Evolutionary conservation across 768 basidiomycete genomes (phyloP).

Genomic region (Pholiota conissans): DNA sequence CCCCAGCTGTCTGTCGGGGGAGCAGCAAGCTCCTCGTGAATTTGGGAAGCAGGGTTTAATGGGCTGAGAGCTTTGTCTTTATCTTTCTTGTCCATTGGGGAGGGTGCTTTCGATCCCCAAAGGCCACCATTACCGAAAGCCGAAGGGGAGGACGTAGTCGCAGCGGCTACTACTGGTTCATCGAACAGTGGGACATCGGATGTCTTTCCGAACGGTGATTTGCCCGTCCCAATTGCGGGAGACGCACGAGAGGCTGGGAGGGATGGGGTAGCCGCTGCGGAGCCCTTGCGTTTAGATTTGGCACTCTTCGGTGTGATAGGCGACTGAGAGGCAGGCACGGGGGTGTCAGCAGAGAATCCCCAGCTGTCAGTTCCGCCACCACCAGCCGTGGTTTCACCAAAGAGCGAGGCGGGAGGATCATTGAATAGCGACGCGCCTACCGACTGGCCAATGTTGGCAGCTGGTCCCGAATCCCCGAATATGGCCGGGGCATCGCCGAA

Average conservation of each 20-base stretch:
- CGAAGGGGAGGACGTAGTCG: neutral
- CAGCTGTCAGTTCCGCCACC: conserved; percentile 14
- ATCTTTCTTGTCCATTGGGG: conserved; percentile 22
- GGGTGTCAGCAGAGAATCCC: conserved; percentile 16
- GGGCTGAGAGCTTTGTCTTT: conserved; percentile 30
- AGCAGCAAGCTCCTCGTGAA: conserved; percentile 13
- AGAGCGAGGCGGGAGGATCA: conserved; percentile 20
- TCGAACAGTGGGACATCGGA: conserved; percentile 10
- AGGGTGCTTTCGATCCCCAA: conserved; percentile 24
- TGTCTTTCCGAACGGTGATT: conserved; percentile 17
- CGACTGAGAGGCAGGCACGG: conserved; percentile 12
- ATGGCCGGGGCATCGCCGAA: conserved; percentile 22
- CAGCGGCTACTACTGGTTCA: conserved; percentile 8
- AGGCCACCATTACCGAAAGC: conserved; percentile 3
- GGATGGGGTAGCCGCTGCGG: conserved; percentile 16
- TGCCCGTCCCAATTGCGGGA: conserved; percentile 15
- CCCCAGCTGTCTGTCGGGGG: conserved; percentile 12
- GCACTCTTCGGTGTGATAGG: conserved; percentile 14
- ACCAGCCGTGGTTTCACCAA: conserved; percentile 15
- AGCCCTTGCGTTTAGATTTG: conserved; percentile 21
- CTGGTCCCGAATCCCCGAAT: conserved; percentile 24
- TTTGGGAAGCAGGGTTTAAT: conserved; percentile 32
- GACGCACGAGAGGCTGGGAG: conserved; percentile 20
- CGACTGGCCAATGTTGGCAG: conserved; percentile 16
- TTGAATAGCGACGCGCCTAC: conserved; percentile 20